Base-by-base conservation (phyloP, 768 basidiomycete genomes). In the Auriscalpium vulgare region DNA sequence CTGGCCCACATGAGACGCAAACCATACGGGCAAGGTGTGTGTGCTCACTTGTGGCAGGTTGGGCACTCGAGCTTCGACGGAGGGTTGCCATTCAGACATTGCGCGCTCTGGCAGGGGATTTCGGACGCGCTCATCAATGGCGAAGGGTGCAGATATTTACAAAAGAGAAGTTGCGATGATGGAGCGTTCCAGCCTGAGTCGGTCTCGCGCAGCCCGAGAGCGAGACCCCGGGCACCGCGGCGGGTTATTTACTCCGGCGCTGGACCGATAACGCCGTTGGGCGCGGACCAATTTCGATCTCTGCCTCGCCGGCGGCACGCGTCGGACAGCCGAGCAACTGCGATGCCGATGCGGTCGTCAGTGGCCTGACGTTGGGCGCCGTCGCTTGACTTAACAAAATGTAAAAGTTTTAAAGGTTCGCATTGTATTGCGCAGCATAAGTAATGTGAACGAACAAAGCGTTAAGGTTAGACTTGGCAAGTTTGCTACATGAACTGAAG, bases 11-110 rank as follows among this genome's bases (percentile, higher is more conserved):
- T 50, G 61, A 45, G 43, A 36, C 48, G 57, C 48, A 47, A 44
- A 9, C 43, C 56, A 55, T 45, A n/a, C 40, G 43, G 35, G 10
- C 37, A 36, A 51, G 46, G 37, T 40, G 16, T 10, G 36, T 54
- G 43, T 40, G 77, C 78, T 62, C 61, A 95, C 94, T 95, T 95
- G 72, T 80, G 85, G 73, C 95, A 97, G 8, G 91, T 91, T 1
- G 95, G 95, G 64, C 95, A 97, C 71, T 97, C 94, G 11, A 97
- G 77, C 23, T 81, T 78, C 23, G 92, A 92, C 4, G 86, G 83
- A 2, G 92, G 92, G 62, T 91, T 87, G 40, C 88, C 90, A 57
- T 91, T 89, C 17, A 80, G 79, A 68, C 89, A 91, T 37, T 70
- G 71, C 8, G 78, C 68, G 69, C 84, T 89, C 67, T 91, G 88